These are phyloP conservation scores for Debaryomyces singareniensis DNA, from an alignment of 1,139 yeast species.

Conservation along the genomic window DNA sequence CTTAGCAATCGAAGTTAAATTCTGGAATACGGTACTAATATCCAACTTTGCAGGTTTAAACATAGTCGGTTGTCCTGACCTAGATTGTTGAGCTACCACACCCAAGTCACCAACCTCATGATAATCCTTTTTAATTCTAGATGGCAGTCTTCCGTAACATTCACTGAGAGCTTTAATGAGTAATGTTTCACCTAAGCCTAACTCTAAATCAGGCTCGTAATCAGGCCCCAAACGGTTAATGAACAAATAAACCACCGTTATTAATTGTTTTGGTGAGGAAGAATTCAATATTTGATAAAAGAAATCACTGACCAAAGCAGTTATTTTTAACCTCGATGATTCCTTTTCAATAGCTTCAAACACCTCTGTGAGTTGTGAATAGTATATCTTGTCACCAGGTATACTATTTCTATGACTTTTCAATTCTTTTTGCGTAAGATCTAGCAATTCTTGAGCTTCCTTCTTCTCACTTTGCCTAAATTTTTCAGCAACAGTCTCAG, in stretches of 20 bases:
- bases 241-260: slow-evolving; percentile 72
- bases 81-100: slow-evolving; percentile 74
- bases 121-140: slow-evolving; percentile 69
- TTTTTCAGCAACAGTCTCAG: slow-evolving; percentile 4
- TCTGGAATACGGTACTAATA: slow-evolving; percentile 64
- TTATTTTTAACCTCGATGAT: slow-evolving; percentile 75
- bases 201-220: slow-evolving; percentile 80
- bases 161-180: slow-evolving; percentile 85
- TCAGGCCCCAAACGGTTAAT: slow-evolving; percentile 93
- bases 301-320: slow-evolving; percentile 66
- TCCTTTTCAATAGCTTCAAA: slow-evolving; percentile 76
- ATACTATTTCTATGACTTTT: slow-evolving; percentile 12
- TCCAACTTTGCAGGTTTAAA: slow-evolving; percentile 82
- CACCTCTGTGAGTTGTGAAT: slow-evolving; percentile 56
- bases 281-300: slow-evolving; percentile 55
- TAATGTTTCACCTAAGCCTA: slow-evolving; percentile 88
- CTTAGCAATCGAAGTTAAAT: slow-evolving; percentile 70
- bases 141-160: slow-evolving; percentile 74
- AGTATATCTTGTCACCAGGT: slow-evolving; percentile 38
- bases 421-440: slow-evolving; percentile 15
- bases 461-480: slow-evolving; percentile 3
- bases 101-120: slow-evolving; percentile 88
- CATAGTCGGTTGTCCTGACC: slow-evolving; percentile 87
- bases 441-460: slow-evolving; percentile 22
- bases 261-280: slow-evolving; percentile 50